These are phyloP conservation scores for Ophiostoma piceae DNA, from an alignment of 2,329 filamentous ascomycete genomes.

Conservation along the genomic window DNA sequence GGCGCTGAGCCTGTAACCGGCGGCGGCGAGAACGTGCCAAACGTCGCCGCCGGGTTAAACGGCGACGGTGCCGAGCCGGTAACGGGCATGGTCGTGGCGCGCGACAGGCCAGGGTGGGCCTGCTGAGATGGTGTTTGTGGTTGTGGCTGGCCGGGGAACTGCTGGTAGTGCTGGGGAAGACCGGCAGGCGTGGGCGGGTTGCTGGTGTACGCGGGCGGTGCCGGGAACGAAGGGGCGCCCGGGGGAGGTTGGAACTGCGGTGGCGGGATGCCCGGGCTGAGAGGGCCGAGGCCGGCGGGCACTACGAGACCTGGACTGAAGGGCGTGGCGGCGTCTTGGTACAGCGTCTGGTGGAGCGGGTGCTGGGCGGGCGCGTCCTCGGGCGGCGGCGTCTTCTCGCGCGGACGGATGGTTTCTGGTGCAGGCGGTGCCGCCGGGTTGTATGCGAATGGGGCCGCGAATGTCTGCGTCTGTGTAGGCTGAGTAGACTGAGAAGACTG, in stretches of 20 bases:
- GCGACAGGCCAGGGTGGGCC: conserved; percentile 41
- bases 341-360: conserved; percentile 54
- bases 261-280: conserved; percentile 38
- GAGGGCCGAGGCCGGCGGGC: conserved; percentile 41
- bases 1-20: conserved; percentile 41
- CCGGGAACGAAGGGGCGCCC: conserved; percentile 39
- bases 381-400: conserved; percentile 76
- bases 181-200: conserved; percentile 36
- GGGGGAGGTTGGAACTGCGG: conserved; percentile 38
- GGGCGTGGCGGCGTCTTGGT: conserved; percentile 49
- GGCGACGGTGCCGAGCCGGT: conserved; percentile 33
- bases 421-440: conserved; percentile 74
- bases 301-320: conserved; percentile 51
- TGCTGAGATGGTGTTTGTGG: conserved; percentile 27
- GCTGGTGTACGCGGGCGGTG: conserved; percentile 36
- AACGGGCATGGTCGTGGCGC: conserved; percentile 47
- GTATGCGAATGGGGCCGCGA: conserved; percentile 64
- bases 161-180: conserved; percentile 29
- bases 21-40: conserved; percentile 39
- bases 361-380: conserved; percentile 56
- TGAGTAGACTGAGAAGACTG: conserved; percentile 21
- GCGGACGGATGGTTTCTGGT: conserved; percentile 63
- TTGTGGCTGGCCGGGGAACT: not conserved
- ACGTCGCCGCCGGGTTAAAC: conserved; percentile 19
- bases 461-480: conserved; percentile 31